These are phyloP conservation scores for Pleurotus platypus DNA, from an alignment of 768 basidiomycete species.

Conservation along the genomic window DNA sequence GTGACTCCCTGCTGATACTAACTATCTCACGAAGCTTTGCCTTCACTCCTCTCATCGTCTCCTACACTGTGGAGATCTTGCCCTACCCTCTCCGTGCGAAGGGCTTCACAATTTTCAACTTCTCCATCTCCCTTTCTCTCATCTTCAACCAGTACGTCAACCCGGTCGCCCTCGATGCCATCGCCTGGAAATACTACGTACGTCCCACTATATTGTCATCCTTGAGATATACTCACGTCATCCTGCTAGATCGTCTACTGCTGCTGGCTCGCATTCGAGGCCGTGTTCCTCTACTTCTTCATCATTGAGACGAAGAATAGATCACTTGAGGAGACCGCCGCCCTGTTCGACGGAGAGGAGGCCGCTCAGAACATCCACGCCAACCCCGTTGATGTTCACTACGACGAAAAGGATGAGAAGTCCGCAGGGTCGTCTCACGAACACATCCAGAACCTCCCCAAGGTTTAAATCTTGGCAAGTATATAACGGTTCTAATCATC, in stretches of 20 bases:
- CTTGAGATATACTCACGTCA: background rate
- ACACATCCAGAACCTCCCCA: slow-evolving; percentile 18
- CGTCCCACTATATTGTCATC: slow-evolving; percentile 14
- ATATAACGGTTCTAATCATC: background rate
- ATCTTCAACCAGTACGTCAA: slow-evolving; percentile 91
- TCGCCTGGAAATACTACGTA: slow-evolving; percentile 78
- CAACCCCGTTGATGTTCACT: slow-evolving; percentile 19
- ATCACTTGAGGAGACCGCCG: slow-evolving; percentile 80
- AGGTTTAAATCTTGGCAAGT: slow-evolving; percentile 6
- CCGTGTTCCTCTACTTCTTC: slow-evolving; percentile 62
- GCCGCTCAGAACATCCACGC: slow-evolving; percentile 34
- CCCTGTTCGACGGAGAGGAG: slow-evolving; percentile 71
- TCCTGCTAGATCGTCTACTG: slow-evolving; percentile 56
- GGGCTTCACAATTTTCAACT: slow-evolving; percentile 80
- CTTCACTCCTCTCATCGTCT: slow-evolving; percentile 82
- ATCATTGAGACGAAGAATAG: slow-evolving; percentile 70
- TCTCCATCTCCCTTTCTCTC: slow-evolving; percentile 71
- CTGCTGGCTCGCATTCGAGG: slow-evolving; percentile 66
- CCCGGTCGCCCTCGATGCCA: slow-evolving; percentile 30
- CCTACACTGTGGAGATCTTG: slow-evolving; percentile 87
- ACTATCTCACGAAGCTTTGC: slow-evolving; percentile 45
- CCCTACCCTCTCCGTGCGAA: slow-evolving; percentile 83
- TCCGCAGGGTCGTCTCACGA: slow-evolving; percentile 29
- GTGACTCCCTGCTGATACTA: slow-evolving; percentile 6
- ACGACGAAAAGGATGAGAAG: slow-evolving; percentile 30